phyloP scores from a whole-genome alignment of 331 rosid genomes.

The Acacia pycnantha region DNA sequence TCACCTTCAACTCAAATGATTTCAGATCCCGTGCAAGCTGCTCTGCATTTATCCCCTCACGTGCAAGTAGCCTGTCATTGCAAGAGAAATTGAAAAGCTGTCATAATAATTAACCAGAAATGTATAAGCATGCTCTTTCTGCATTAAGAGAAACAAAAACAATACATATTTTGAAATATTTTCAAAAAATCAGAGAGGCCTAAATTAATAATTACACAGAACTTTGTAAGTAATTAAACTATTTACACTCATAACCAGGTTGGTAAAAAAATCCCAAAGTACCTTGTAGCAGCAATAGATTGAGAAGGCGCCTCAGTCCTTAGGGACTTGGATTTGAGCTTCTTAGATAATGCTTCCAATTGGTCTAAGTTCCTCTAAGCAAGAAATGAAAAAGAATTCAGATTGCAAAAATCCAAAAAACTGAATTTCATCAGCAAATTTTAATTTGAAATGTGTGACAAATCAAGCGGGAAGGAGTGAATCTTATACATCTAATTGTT shows the following conservation, averaged over 20 bases:
- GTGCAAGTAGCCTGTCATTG: conserved; percentile 83
- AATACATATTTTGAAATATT: not conserved
- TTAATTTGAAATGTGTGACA: not conserved
- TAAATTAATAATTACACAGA: not conserved
- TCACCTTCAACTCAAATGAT: conserved; percentile 95
- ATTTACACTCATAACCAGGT: not conserved
- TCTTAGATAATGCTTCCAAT: conserved; percentile 89
- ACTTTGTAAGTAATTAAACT: not conserved
- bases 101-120: not conserved
- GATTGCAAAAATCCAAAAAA: conserved; percentile 16
- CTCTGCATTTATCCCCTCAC: conserved; percentile 98
- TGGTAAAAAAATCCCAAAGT: not conserved
- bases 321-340: conserved; percentile 86
- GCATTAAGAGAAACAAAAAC: not conserved
- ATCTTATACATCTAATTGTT: conserved; percentile 7
- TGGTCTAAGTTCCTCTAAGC: conserved; percentile 95
- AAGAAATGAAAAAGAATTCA: conserved; percentile 17
- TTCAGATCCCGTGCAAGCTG: conserved; percentile 98
- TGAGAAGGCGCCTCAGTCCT: conserved; percentile 91
- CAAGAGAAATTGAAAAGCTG: conserved; percentile 2
- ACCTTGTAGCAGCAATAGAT: conserved; percentile 97
- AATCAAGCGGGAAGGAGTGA: conserved; percentile 2
- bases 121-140: not conserved
- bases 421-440: not conserved
- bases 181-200: not conserved